Evolutionary conservation across 2,329 filamentous ascomycete species (phyloP), one percentile per base, ranked within the genome.

Genomic region (Curvularia lunata): DNA sequence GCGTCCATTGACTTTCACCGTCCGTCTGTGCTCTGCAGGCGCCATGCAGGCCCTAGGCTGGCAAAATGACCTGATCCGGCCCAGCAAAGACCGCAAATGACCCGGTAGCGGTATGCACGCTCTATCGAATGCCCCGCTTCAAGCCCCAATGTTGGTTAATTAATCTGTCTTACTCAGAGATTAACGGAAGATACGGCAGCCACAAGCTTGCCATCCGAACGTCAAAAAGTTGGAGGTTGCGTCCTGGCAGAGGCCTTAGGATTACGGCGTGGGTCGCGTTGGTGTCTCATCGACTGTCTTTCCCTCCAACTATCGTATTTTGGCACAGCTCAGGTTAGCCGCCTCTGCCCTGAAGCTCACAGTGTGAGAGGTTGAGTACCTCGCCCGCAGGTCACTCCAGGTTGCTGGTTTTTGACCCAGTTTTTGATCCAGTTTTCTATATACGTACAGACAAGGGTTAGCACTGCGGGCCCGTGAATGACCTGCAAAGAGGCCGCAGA

Each of bases 131-230:
- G 62, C 64, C 67, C 70, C 71, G 65, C 69, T 73, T 70, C 54
- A 12, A 64, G 69, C 52, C 41, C 23, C 21, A 75, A 71, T 72
- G 66, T 54, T 47, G 61, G 66, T 58, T 73, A 76, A 76, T 74
- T 76, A 73, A 59, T 61, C 50, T 51, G 30, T 43, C 56, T 43
- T 58, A 23, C 54, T 40, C 52, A 42, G 30, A 66, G 58, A 60
- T 67, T 64, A 62, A 51, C 59, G 59, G 61, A 62, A 56, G 57
- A 64, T 69, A 51, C 56, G 54, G 48, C 53, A 52, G 50, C 46
- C 25, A 47, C 32, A 48, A 32, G 23, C 43, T 48, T 25, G 30
- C 30, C 21, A 27, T 41, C 23, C 23, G 32, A 13, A 38, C n/a
- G 27, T 19, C 12, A 9, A n/a, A 46, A 18, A 28, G 5, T 37